Conservation (phyloP, 2,329 filamentous ascomycete species). For the Allantophomopsis cytisporea region DNA sequence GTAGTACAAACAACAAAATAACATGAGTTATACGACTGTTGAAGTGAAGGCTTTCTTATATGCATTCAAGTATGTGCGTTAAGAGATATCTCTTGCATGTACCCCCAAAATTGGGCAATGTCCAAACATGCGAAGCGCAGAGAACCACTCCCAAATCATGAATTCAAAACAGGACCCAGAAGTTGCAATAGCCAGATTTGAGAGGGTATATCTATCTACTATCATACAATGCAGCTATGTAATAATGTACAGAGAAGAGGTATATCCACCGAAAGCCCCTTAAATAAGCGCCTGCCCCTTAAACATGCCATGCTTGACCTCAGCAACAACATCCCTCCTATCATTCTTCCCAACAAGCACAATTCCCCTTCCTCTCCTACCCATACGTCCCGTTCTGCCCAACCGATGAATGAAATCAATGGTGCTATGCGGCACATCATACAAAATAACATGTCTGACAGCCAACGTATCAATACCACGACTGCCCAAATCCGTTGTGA, state of each 20-base stretch:
- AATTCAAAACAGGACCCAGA: no score
- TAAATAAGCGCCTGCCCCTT: slow-evolving; percentile 67
- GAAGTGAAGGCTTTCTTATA: no score
- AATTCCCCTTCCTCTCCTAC: slow-evolving; percentile 74
- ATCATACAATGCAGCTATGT: no score
- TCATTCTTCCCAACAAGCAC: slow-evolving; percentile 86
- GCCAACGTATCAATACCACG: slow-evolving; percentile 88
- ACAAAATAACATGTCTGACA: slow-evolving; percentile 83
- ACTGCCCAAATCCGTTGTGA: slow-evolving; percentile 86
- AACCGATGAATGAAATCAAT: slow-evolving; percentile 98
- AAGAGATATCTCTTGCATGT: no score
- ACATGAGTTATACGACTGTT: no score
- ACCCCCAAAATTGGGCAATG: no score
- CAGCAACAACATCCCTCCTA: slow-evolving; percentile 76
- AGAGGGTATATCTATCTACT: no score
- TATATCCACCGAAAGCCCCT: neutral
- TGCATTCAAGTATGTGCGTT: no score
- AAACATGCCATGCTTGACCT: slow-evolving; percentile 84
- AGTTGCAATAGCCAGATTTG: no score
- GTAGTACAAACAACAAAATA: no score
- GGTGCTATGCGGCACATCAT: slow-evolving; percentile 94
- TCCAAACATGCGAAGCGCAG: no score
- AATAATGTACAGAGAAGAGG: neutral
- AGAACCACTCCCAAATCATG: no score
- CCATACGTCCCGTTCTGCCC: slow-evolving; percentile 86